Evolutionary conservation across 306 rosid species (phyloP).

Genomic region (Acacia acuminata): DNA sequence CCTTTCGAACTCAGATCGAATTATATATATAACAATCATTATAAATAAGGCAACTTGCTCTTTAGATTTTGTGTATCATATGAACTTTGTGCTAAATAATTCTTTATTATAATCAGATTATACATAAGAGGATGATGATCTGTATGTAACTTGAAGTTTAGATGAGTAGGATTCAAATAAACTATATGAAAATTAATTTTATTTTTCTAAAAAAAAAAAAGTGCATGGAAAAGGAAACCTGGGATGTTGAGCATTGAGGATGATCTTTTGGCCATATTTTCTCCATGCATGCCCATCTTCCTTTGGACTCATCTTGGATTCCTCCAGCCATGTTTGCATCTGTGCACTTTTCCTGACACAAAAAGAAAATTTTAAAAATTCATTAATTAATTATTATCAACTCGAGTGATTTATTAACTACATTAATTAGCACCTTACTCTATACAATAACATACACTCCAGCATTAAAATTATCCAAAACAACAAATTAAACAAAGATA

Average conservation of each 20-base stretch:
- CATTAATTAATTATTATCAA: neutral
- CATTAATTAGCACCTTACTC: neutral
- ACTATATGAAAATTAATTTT: too few species aligned
- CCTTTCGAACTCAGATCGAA: too few species aligned
- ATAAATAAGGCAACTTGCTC: neutral
- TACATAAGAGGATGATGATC: too few species aligned
- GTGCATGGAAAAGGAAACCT: conserved; percentile 36
- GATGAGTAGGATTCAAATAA: too few species aligned
- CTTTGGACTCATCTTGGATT: conserved; percentile 24
- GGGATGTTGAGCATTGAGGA: conserved; percentile 43
- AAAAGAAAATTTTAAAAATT: neutral
- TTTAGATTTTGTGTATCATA: neutral
- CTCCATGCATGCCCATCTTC: conserved; percentile 82
- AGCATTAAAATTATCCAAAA: too few species aligned
- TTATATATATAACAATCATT: too few species aligned
- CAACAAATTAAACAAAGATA: too few species aligned
- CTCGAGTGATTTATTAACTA: neutral
- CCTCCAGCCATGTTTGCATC: conserved; percentile 42
- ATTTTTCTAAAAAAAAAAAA: too few species aligned
- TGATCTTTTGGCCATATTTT: conserved; percentile 73
- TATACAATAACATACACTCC: neutral
- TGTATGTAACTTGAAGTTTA: too few species aligned
- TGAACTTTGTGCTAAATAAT: neutral
- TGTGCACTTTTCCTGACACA: conserved; percentile 45
- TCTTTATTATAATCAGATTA: neutral